Percentiles rank a stretch among this genome's conserved stretches.
Evolutionary conservation across 352 stramenopile species (phyloP).

Genomic region (Pythium aphanidermatum): DNA sequence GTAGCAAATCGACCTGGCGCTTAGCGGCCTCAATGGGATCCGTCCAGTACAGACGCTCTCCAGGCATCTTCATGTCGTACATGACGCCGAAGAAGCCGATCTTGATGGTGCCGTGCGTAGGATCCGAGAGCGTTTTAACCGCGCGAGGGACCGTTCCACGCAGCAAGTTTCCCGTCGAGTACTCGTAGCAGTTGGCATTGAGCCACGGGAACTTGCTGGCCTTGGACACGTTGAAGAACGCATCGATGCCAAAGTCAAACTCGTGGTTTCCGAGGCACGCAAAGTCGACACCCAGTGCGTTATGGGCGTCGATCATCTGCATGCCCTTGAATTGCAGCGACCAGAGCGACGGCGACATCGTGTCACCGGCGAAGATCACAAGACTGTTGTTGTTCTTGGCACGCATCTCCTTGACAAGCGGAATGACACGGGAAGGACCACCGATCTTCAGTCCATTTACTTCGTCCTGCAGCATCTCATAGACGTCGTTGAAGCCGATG

Average conservation of each 20-base stretch:
- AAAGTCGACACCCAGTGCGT: constrained; percentile 22
- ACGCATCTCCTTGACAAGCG: constrained; percentile 21
- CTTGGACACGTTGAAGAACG: constrained; percentile 22
- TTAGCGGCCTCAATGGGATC: constrained; percentile 22
- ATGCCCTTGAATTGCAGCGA: constrained; percentile 25
- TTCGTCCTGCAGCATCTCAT: constrained; percentile 20
- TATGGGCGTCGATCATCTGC: constrained; percentile 28
- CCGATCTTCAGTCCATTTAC: constrained; percentile 18
- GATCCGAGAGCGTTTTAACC: constrained; percentile 17
- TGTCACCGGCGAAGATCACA: constrained; percentile 25
- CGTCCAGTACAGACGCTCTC: constrained; percentile 20
- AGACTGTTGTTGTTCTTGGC: constrained; percentile 19
- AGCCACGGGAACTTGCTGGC: constrained; percentile 25
- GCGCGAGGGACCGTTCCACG: constrained; percentile 13
- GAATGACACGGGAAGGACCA: constrained; percentile 23
- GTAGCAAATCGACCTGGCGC: constrained; percentile 12
- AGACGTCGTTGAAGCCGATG: constrained; percentile 23
- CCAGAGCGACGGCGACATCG: constrained; percentile 29
- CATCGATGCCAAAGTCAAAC: constrained; percentile 27
- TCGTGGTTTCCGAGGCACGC: constrained; percentile 27
- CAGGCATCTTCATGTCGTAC: constrained; percentile 26
- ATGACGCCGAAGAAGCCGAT: constrained; percentile 26
- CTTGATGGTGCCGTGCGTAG: constrained; percentile 16
- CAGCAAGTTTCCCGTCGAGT: constrained; percentile 13
- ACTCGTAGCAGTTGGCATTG: constrained; percentile 28